A percentile compares a stretch with the other conserved stretches of the same genome.
Evolutionary conservation across 768 basidiomycete genomes (phyloP).

Genomic region (Krasilnikovozyma curviuscula): DNA sequence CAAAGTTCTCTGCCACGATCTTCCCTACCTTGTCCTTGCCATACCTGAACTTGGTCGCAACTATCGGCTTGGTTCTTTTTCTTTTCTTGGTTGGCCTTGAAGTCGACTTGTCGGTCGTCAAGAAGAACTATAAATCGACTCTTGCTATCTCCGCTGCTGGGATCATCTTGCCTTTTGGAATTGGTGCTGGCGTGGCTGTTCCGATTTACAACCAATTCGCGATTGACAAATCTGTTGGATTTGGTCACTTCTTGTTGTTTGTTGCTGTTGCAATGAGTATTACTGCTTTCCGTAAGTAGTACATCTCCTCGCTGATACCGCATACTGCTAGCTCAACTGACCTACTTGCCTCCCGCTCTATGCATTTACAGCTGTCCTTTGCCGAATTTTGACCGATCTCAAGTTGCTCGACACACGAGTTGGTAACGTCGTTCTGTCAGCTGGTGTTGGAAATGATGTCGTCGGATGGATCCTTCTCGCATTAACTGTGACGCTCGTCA

Average conservation of each 20-base stretch:
- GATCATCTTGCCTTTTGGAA: constrained; percentile 54
- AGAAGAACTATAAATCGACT: constrained; percentile 42
- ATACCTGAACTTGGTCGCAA: constrained; percentile 50
- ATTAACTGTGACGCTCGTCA: constrained; percentile 63
- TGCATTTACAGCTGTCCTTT: no score
- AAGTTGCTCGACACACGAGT: constrained; percentile 67
- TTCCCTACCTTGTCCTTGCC: constrained; percentile 32
- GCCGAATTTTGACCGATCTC: constrained; percentile 63
- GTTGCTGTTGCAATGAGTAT: constrained; percentile 53
- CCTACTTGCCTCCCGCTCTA: no score
- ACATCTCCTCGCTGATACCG: no score
- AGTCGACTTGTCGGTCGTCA: constrained; percentile 52
- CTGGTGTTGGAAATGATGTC: constrained; percentile 55
- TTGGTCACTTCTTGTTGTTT: constrained; percentile 70
- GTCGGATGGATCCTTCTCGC: constrained; percentile 71
- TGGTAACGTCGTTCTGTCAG: constrained; percentile 61
- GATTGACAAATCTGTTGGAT: constrained; percentile 38
- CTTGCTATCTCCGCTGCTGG: constrained; percentile 45
- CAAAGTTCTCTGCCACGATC: constrained; percentile 42
- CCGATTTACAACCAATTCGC: constrained; percentile 53
- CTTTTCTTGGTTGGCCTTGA: constrained; percentile 73
- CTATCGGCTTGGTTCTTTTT: constrained; percentile 55
- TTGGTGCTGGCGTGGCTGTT: constrained; percentile 55
- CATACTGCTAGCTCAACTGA: no score
- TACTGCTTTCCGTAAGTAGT: constrained; percentile 55